Evolutionary conservation across 1,139 yeast genomes (phyloP).

Genomic region (Scheffersomyces segobiensis): DNA sequence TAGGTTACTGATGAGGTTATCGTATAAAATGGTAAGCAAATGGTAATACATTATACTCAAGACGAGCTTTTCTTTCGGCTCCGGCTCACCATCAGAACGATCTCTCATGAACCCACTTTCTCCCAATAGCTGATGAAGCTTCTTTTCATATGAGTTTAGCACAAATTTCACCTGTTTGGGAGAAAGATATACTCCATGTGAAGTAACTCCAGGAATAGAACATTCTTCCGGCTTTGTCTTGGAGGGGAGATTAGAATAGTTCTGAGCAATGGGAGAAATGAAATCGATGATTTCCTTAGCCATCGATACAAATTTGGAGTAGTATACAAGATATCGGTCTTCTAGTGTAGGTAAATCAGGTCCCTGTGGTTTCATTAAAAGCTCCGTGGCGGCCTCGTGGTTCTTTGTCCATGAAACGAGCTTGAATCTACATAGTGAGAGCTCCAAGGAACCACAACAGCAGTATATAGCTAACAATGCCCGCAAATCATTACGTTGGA

Average conservation of each 20-base stretch:
- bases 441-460: constrained; percentile 50
- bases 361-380: constrained; percentile 28
- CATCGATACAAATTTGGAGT: constrained; percentile 37
- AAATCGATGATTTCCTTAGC: constrained; percentile 48
- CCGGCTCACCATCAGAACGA: constrained; percentile 3
- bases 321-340: constrained; percentile 41
- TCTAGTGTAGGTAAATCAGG: constrained; percentile 22
- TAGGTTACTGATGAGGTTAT: constrained; percentile 41
- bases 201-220: background rate
- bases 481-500: constrained; percentile 41
- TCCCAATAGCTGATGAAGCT: constrained; percentile 17
- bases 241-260: background rate
- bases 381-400: constrained; percentile 37
- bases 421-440: constrained; percentile 51
- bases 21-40: constrained; percentile 48
- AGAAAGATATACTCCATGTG: background rate
- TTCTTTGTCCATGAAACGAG: constrained; percentile 48
- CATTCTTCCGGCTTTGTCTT: background rate
- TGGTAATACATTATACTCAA: constrained; percentile 46
- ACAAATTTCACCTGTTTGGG: constrained; percentile 7
- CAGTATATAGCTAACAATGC: constrained; percentile 48
- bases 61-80: constrained; percentile 32
- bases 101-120: constrained; percentile 31
- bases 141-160: constrained; percentile 22
- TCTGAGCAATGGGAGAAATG: constrained; percentile 10